Evolutionary conservation across 2,329 filamentous ascomycete species (phyloP).

Genomic region (Hirsutella minnesotensis): DNA sequence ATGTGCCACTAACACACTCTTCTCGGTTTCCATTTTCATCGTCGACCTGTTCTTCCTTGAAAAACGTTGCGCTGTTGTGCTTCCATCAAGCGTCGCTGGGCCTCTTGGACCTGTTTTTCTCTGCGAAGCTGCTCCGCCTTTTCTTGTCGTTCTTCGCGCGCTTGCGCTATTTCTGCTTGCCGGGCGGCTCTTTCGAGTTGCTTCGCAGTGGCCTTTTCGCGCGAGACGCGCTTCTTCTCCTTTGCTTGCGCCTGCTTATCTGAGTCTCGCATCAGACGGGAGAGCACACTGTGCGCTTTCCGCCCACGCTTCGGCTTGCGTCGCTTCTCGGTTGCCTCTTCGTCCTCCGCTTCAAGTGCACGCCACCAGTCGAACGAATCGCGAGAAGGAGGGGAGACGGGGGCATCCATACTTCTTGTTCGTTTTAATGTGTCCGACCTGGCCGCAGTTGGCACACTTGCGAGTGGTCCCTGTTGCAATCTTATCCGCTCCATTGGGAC

Average conservation of each 20-base stretch:
- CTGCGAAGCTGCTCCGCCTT: conserved; percentile 3
- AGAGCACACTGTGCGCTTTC: conserved; percentile 8
- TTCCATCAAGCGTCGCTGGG: conserved; percentile 7
- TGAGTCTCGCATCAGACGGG: conserved; percentile 10
- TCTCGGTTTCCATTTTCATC: conserved; percentile 7
- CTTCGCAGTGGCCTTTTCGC: conserved; percentile 7
- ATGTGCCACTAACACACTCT: no score
- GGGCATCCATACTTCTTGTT: conserved; percentile 75
- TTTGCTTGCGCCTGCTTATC: conserved; percentile 9
- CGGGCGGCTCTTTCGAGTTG: conserved; percentile 2
- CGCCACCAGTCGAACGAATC: conserved; percentile 22
- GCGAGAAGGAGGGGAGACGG: conserved; percentile 15
- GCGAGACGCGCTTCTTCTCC: not conserved
- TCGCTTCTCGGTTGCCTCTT: not conserved
- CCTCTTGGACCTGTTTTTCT: conserved; percentile 4
- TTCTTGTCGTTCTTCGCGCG: not conserved
- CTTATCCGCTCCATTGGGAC: conserved; percentile 31
- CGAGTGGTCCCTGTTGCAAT: conserved; percentile 58
- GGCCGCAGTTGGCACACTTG: conserved; percentile 96
- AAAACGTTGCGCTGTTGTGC: conserved; percentile 8
- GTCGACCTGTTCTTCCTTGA: conserved; percentile 8
- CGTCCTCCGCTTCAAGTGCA: conserved; percentile 7
- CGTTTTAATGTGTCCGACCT: conserved; percentile 95
- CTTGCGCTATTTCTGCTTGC: conserved; percentile 1
- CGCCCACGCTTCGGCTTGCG: not conserved